Evolutionary conservation across 164 flowering plant species (phyloP).

Genomic region (Magnolia officinalis): DNA sequence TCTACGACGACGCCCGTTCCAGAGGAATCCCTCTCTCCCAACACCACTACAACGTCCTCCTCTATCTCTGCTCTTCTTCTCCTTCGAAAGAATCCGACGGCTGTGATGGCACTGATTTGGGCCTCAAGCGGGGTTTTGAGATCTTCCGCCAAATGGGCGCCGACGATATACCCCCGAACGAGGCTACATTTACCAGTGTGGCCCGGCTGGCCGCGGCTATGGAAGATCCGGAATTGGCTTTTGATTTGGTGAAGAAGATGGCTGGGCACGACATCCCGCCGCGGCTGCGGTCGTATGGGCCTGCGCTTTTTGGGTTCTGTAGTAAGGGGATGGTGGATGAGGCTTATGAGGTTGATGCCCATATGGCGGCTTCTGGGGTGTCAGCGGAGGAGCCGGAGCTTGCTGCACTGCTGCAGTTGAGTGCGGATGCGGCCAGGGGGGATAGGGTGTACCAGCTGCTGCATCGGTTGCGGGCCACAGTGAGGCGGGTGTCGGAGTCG

Average conservation of each 20-base stretch:
- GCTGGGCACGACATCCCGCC: constrained; percentile 45
- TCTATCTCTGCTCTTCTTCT: constrained; percentile 66
- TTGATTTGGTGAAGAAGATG: constrained; percentile 78
- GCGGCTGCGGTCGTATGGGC: constrained; percentile 79
- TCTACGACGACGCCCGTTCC: constrained; percentile 64
- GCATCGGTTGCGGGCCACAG: constrained; percentile 62
- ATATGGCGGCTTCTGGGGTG: constrained; percentile 68
- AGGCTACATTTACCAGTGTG: constrained; percentile 81
- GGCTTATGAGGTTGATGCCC: constrained; percentile 74
- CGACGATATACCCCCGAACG: constrained; percentile 65
- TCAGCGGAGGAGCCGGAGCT: constrained; percentile 76
- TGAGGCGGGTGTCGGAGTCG: constrained; percentile 74
- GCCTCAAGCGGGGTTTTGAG: constrained; percentile 74
- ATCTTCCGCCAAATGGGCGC: constrained; percentile 63
- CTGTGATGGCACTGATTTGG: constrained; percentile 16
- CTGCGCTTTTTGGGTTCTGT: constrained; percentile 77
- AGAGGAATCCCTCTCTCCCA: constrained; percentile 32
- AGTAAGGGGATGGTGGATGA: constrained; percentile 46
- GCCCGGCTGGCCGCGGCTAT: constrained; percentile 70
- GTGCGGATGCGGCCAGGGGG: constrained; percentile 36
- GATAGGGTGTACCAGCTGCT: constrained; percentile 77
- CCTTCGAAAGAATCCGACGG: constrained; percentile 5
- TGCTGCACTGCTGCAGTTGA: constrained; percentile 60
- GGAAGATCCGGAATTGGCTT: constrained; percentile 87
- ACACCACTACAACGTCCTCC: constrained; percentile 67